Conservation (phyloP, 164 flowering plant species). For the Echeveria elegans region DNA sequence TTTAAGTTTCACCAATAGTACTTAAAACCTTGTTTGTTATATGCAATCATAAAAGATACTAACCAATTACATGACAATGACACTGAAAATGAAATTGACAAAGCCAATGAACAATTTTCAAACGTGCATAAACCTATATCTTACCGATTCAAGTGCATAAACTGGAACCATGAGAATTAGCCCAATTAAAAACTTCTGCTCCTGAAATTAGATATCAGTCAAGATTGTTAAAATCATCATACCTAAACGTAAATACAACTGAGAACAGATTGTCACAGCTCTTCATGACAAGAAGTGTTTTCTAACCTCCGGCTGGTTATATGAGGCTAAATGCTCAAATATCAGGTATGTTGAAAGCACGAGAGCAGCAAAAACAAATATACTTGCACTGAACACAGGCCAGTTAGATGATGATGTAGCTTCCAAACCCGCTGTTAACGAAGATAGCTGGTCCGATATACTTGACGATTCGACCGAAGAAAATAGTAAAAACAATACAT, state of each 20-base stretch:
- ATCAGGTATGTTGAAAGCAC: constrained; percentile 72
- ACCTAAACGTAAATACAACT: neutral
- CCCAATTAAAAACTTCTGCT: constrained; percentile 91
- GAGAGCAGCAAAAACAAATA: constrained; percentile 74
- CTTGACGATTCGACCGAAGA: constrained; percentile 44
- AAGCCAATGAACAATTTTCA: neutral
- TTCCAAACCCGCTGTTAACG: constrained; percentile 26
- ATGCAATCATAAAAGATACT: neutral
- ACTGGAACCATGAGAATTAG: constrained; percentile 97
- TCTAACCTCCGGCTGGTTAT: constrained; percentile 90
- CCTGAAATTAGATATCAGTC: constrained; percentile 48
- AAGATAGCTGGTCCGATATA: constrained; percentile 35
- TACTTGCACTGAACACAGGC: constrained; percentile 67
- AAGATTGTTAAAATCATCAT: neutral
- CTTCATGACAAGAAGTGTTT: neutral
- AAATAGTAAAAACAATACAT: constrained; percentile 26
- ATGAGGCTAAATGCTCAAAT: constrained; percentile 80
- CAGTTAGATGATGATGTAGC: constrained; percentile 37
- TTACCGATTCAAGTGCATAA: constrained; percentile 91
- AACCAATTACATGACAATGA: neutral
- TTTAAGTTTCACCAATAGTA: too few relatives aligned
- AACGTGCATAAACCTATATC: neutral
- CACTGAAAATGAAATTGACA: too few relatives aligned
- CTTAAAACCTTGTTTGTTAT: too few relatives aligned
- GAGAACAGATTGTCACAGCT: neutral